A percentile compares a stretch with the other conserved stretches of the same genome.
Evolutionary conservation across 495 filamentous ascomycete species (phyloP).

Genomic region (Penicillium paxilli): DNA sequence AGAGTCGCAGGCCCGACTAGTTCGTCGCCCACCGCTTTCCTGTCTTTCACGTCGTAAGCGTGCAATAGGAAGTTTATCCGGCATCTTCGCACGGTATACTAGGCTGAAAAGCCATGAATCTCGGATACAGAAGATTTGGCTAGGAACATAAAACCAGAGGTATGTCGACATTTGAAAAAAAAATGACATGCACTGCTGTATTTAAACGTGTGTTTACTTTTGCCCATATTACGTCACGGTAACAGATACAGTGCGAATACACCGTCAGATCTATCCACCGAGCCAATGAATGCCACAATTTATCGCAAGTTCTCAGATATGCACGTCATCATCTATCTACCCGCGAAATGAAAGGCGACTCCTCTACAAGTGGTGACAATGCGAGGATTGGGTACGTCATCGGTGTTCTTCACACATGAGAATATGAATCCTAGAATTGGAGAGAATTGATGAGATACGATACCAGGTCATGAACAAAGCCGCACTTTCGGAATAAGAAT

Average conservation of each 20-base stretch:
- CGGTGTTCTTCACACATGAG: not conserved
- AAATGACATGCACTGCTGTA: not conserved
- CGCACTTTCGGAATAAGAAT: not conserved
- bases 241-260: not conserved
- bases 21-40: not conserved
- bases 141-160: not conserved
- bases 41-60: not conserved
- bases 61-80: not conserved
- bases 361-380: not conserved
- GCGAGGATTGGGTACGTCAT: not conserved
- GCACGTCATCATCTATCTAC: not conserved
- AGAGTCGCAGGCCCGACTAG: slow-evolving; percentile 61
- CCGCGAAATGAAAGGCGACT: not conserved
- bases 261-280: not conserved
- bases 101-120: not conserved
- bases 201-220: not conserved
- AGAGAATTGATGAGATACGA: not conserved
- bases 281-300: not conserved
- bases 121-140: not conserved
- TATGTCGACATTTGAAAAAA: not conserved
- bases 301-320: not conserved
- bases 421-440: not conserved
- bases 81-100: not conserved
- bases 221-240: not conserved
- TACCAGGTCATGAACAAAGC: not conserved